A percentile compares a stretch with the other conserved stretches of the same genome.
phyloP scores from a whole-genome alignment of 75 land plant species.

The Ceratopteris richardii region DNA sequence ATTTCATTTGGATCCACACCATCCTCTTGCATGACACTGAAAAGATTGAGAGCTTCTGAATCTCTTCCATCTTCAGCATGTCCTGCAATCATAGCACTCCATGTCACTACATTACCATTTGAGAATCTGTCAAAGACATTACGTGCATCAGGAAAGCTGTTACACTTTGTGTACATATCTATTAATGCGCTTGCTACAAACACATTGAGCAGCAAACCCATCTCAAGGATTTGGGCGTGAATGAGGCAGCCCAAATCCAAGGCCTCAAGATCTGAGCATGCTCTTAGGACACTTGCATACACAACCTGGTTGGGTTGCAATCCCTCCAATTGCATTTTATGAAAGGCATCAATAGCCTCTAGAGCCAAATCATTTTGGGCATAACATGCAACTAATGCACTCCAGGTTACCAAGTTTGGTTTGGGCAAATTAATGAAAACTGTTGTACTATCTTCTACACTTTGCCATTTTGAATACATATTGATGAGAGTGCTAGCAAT shows the following conservation, averaged over 20 bases:
- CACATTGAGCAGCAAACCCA: constrained; percentile 23
- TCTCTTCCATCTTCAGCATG: constrained; percentile 13
- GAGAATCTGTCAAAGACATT: constrained; percentile 36
- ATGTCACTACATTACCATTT: constrained; percentile 24
- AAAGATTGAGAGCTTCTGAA: constrained; percentile 24
- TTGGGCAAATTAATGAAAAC: constrained; percentile 36
- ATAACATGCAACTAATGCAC: constrained; percentile 51
- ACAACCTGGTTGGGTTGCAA: constrained; percentile 37
- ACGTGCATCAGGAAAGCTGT: constrained; percentile 27
- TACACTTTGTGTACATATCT: constrained; percentile 63
- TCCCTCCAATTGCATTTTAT: constrained; percentile 42
- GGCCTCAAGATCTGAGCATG: constrained; percentile 33
- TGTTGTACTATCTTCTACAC: constrained; percentile 28
- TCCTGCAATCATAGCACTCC: constrained; percentile 37
- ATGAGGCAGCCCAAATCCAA: constrained; percentile 33
- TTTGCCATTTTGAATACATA: constrained; percentile 58
- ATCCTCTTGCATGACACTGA: constrained; percentile 13
- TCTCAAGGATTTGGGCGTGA: constrained; percentile 49
- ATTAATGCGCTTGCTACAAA: constrained; percentile 54
- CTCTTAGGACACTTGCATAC: constrained; percentile 52
- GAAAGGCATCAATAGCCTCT: constrained; percentile 35
- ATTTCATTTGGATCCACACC: constrained; percentile 13
- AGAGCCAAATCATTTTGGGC: constrained; percentile 36
- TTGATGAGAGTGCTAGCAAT: constrained; percentile 6
- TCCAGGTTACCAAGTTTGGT: constrained; percentile 51